Evolutionary conservation across 108 stramenopile species (phyloP).

Genomic region (Nitzschia inconspicua): DNA sequence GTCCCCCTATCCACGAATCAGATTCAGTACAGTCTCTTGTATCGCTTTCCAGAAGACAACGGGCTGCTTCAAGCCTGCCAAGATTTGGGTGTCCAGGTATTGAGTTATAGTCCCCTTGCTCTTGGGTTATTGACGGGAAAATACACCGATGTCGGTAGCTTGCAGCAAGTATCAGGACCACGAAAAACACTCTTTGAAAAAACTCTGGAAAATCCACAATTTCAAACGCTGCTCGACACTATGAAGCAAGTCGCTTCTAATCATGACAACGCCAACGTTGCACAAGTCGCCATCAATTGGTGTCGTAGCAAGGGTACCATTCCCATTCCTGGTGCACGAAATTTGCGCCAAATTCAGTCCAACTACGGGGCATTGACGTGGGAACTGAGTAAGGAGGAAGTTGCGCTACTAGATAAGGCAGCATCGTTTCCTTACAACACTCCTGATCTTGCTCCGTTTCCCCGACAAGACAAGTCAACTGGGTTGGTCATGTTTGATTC

Average conservation of each 20-base stretch:
- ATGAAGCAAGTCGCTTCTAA: slow-evolving; percentile 42
- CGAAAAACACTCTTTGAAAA: slow-evolving; percentile 47
- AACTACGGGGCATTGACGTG: slow-evolving; percentile 61
- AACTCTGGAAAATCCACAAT: slow-evolving; percentile 36
- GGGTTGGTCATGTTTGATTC: slow-evolving; percentile 73
- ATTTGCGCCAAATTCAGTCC: slow-evolving; percentile 44
- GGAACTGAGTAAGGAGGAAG: slow-evolving; percentile 42
- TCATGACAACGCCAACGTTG: slow-evolving; percentile 28
- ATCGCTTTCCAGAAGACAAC: slow-evolving; percentile 56
- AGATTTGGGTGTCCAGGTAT: slow-evolving; percentile 59
- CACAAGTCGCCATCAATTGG: slow-evolving; percentile 74
- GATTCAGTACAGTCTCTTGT: slow-evolving; percentile 61
- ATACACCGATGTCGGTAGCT: slow-evolving; percentile 21
- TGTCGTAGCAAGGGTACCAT: slow-evolving; percentile 59
- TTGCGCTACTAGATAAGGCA: slow-evolving; percentile 43
- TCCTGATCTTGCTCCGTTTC: slow-evolving; percentile 50
- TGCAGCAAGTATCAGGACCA: slow-evolving; percentile 43
- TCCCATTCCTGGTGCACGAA: slow-evolving; percentile 71
- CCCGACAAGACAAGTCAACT: slow-evolving; percentile 50
- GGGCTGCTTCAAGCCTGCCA: slow-evolving; percentile 59
- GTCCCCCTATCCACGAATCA: slow-evolving; percentile 65
- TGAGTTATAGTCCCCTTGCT: slow-evolving; percentile 68
- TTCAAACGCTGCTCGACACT: slow-evolving; percentile 23
- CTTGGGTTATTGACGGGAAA: slow-evolving; percentile 68
- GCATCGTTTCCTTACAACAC: slow-evolving; percentile 38